A percentile compares a stretch with the other conserved stretches of the same genome.
These are phyloP conservation scores for Fraxinus angustifolia DNA, from an alignment of 305 asterid species.

Conservation along the genomic window DNA sequence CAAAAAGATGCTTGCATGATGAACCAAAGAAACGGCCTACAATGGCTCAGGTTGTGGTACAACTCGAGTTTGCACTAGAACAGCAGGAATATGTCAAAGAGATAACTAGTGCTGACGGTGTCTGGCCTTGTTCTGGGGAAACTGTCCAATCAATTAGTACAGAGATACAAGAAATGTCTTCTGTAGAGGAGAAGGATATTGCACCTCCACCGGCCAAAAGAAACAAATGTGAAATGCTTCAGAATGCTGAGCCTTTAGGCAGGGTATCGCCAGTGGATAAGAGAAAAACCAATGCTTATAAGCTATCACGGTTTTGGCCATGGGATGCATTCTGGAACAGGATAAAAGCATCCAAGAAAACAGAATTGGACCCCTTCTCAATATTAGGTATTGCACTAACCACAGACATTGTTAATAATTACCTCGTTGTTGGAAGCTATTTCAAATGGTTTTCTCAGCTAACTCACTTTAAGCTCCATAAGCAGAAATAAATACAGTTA, in stretches of 20 bases:
- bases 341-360: constrained; percentile 24
- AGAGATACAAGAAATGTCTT: constrained; percentile 4
- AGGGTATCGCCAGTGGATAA: neutral
- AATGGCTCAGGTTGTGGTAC: constrained; percentile 32
- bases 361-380: neutral
- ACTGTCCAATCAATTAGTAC: neutral
- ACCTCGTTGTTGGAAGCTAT: neutral
- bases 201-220: neutral
- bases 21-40: constrained; percentile 38
- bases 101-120: constrained; percentile 6
- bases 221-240: neutral
- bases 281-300: constrained; percentile 11
- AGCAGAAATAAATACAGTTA: neutral
- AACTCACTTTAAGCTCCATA: neutral
- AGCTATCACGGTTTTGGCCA: constrained; percentile 22
- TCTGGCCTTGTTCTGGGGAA: constrained; percentile 3
- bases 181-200: neutral
- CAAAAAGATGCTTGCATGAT: constrained; percentile 29
- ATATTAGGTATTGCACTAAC: constrained; percentile 23
- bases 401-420: neutral
- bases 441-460: neutral
- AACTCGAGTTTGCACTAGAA: constrained; percentile 36
- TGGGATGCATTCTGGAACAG: constrained; percentile 33
- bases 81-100: constrained; percentile 18
- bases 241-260: neutral